phyloP scores from a whole-genome alignment of 257 asterid genomes.

The Cordia subcordata region DNA sequence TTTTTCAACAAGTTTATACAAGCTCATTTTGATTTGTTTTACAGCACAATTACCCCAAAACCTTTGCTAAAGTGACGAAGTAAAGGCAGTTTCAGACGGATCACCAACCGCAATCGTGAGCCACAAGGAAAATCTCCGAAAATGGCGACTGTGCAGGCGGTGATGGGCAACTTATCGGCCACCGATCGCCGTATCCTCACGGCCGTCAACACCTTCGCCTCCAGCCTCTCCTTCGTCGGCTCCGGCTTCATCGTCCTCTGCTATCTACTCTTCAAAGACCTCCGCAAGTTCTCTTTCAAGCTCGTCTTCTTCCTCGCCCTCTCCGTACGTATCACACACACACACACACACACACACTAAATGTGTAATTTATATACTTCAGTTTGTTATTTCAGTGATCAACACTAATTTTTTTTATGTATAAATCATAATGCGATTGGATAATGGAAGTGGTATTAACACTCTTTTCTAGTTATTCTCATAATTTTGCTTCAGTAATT shows the following conservation, averaged over 20 bases:
- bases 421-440: too few species aligned
- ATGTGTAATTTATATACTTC: neutral
- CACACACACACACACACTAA: too few species aligned
- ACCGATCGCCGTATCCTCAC: slow-evolving; percentile 61
- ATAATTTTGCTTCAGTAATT: slow-evolving; percentile 3
- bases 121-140: neutral
- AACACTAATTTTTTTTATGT: neutral
- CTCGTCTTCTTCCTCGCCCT: slow-evolving; percentile 98
- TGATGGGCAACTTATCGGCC: slow-evolving; percentile 68
- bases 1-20: neutral
- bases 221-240: slow-evolving; percentile 77
- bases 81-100: neutral
- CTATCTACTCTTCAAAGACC: slow-evolving; percentile 84
- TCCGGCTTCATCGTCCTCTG: slow-evolving; percentile 95
- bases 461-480: neutral
- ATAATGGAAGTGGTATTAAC: neutral
- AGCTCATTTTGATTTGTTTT: too few species aligned
- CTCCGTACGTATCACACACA: slow-evolving; percentile 43
- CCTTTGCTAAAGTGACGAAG: neutral
- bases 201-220: slow-evolving; percentile 76
- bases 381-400: neutral
- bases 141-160: slow-evolving; percentile 87
- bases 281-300: slow-evolving; percentile 95
- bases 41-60: too few species aligned
- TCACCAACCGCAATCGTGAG: neutral